Evolutionary conservation across 352 stramenopile genomes (phyloP), one percentile per base, ranked within the genome.

Genomic region (Phytophthora tentaculata): DNA sequence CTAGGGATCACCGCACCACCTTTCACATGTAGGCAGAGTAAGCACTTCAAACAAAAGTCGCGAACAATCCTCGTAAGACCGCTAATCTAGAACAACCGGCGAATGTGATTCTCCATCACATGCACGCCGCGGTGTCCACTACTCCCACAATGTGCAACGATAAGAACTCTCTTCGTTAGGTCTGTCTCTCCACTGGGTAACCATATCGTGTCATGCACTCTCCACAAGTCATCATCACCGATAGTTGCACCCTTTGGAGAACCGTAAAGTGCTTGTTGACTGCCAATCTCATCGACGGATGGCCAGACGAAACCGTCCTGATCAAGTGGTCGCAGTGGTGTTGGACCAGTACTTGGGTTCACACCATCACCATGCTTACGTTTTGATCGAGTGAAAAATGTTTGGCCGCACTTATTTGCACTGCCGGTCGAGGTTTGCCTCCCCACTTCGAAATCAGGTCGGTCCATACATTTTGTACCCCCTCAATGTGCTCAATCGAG

Each of bases 11-110:
- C 23, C 4, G n/a, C n/a, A n/a, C 54, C 53, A 16, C 53, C 52
- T 6, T 69, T 69, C 0, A 69, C 61, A 23, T 69, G 61, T 17
- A 69, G 14, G n/a, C 45, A 69, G 8, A 69, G 61, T 28, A 59
- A 23, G 45, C 53, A 69, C 23, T 56, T 67, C 41, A 5, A 32
- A 20, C 50, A 67, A 20, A 67, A 67, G 16, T 20, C 51, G 2
- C 28, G 26, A 22, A 61, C 60, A 23, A 56, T 61, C 60, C 6
- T n/a, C n/a, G 3, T 26, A 5, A 56, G 19, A 28, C 60, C 50
- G 23, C 16, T 10, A 56, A 67, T 56, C 3, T 12, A 41, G 61
- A 68, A 62, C 43, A 68, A n/a, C 28, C 44, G 41, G 3, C 44
- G 43, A 9, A 68, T 47, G 24, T 57, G 52, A n/a, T 51, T 62